phyloP scores from a whole-genome alignment of 2,329 filamentous ascomycete genomes.

The Claviceps sp. region DNA sequence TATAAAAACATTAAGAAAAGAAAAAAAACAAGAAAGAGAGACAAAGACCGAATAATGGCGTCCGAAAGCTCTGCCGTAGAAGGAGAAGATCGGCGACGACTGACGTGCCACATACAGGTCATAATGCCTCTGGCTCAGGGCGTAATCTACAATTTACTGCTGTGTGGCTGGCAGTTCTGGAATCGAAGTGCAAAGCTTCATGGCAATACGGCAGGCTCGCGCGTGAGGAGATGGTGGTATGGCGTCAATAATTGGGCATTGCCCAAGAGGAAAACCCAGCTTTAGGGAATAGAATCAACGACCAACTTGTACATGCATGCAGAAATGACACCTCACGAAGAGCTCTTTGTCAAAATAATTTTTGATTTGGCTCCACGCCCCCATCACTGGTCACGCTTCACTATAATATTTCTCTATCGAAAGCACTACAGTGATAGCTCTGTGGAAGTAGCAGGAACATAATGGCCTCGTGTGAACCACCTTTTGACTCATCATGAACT shows the following conservation, averaged over 20 bases:
- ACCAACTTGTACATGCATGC: not conserved
- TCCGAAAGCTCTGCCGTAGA: not conserved
- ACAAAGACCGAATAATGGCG: not conserved
- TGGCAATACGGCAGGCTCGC: conserved; percentile 64
- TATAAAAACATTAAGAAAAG: not conserved
- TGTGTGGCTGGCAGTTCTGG: conserved; percentile 83
- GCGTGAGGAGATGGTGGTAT: conserved; percentile 86
- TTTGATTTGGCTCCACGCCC: not conserved
- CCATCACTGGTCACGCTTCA: not conserved
- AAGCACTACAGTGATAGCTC: not conserved
- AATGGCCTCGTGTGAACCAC: not conserved
- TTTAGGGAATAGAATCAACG: not conserved
- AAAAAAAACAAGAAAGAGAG: not conserved
- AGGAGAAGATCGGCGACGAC: not conserved
- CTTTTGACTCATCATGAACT: not conserved
- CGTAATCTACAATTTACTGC: conserved; percentile 70
- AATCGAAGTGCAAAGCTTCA: conserved; percentile 66
- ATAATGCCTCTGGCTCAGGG: conserved; percentile 81
- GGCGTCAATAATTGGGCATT: conserved; percentile 81
- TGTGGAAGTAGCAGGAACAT: not conserved
- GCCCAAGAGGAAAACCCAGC: conserved; percentile 34
- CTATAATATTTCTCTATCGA: not conserved
- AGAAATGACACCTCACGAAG: not conserved
- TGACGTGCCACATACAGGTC: conserved; percentile 37
- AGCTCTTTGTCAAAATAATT: not conserved